A percentile compares a stretch with the other conserved stretches of the same genome.
These are phyloP conservation scores for Penicillium roqueforti DNA, from an alignment of 495 filamentous ascomycete genomes.

Conservation along the genomic window DNA sequence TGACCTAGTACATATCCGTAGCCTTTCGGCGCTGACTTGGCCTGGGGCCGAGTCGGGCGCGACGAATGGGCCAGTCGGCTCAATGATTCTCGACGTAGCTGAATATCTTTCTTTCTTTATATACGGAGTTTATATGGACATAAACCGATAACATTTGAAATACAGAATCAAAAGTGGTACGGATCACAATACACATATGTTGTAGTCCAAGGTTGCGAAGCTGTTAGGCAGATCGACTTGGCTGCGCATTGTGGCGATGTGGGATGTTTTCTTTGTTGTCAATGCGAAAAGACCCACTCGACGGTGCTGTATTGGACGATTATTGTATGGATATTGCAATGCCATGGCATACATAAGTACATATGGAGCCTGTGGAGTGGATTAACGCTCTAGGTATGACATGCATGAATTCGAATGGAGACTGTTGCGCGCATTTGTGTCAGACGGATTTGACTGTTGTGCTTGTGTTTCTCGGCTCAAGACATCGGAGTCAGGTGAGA, in stretches of 20 bases:
- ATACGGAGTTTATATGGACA: no score
- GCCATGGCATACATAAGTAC: background rate
- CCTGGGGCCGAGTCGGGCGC: constrained; percentile 26
- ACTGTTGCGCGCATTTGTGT: constrained; percentile 10
- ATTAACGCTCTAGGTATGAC: constrained; percentile 20
- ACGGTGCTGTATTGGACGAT: background rate
- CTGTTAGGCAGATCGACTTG: constrained; percentile 1
- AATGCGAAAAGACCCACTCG: background rate
- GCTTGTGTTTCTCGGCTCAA: constrained; percentile 9
- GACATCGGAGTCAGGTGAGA: background rate
- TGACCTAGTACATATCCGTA: background rate
- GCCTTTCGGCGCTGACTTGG: constrained; percentile 9
- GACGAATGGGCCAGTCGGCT: constrained; percentile 24
- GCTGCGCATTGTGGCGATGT: constrained; percentile 11
- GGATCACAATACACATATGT: background rate
- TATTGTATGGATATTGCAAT: background rate
- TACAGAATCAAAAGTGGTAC: background rate
- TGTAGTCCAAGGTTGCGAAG: background rate
- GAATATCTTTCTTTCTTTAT: background rate
- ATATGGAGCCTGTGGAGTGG: background rate
- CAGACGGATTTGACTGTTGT: constrained; percentile 2
- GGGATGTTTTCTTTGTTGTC: background rate
- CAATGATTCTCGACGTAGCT: constrained; percentile 15
- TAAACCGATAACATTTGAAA: background rate
- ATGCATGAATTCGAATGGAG: constrained; percentile 22